Conservation (phyloP, 805 yeast genomes). For the Candida yuanshanica region DNA sequence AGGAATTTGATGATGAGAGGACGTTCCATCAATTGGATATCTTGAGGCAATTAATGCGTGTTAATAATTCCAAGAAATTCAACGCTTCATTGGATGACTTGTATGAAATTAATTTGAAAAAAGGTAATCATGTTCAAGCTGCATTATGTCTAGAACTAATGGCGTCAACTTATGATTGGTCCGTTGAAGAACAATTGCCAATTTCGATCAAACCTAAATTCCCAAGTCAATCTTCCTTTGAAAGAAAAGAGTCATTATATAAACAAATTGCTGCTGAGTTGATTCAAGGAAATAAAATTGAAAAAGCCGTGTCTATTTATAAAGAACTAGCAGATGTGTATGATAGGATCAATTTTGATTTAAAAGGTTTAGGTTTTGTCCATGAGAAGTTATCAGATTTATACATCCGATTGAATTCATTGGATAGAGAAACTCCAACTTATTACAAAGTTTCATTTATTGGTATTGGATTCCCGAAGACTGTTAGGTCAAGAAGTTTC, state of each 20-base stretch:
- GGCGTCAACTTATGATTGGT: slow-evolving; percentile 76
- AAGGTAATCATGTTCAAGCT: slow-evolving; percentile 70
- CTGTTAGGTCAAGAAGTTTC: slow-evolving; percentile 69
- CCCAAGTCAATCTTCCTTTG: slow-evolving; percentile 78
- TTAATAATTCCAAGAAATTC: slow-evolving; percentile 73
- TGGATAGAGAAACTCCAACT: slow-evolving; percentile 70
- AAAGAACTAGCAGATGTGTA: slow-evolving; percentile 75
- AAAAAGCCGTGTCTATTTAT: slow-evolving; percentile 73
- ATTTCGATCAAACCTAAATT: slow-evolving; percentile 59
- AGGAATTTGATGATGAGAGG: slow-evolving; percentile 83
- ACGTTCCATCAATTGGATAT: slow-evolving; percentile 74
- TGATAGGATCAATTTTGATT: slow-evolving; percentile 65
- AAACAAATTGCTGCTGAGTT: slow-evolving; percentile 68
- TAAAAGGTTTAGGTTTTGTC: slow-evolving; percentile 67
- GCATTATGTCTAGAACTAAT: slow-evolving; percentile 74
- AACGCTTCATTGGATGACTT: slow-evolving; percentile 73
- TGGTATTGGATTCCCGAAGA: slow-evolving; percentile 79
- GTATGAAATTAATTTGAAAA: slow-evolving; percentile 56
- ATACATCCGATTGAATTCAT: slow-evolving; percentile 59
- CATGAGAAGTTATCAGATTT: slow-evolving; percentile 62
- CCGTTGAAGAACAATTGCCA: slow-evolving; percentile 48
- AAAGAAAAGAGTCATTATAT: slow-evolving; percentile 67
- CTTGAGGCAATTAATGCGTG: slow-evolving; percentile 69
- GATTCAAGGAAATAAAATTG: slow-evolving; percentile 65
- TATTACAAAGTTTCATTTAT: slow-evolving; percentile 74